Conservation (phyloP, 2,329 filamentous ascomycete genomes). For the Aspergillus luchuensis region DNA sequence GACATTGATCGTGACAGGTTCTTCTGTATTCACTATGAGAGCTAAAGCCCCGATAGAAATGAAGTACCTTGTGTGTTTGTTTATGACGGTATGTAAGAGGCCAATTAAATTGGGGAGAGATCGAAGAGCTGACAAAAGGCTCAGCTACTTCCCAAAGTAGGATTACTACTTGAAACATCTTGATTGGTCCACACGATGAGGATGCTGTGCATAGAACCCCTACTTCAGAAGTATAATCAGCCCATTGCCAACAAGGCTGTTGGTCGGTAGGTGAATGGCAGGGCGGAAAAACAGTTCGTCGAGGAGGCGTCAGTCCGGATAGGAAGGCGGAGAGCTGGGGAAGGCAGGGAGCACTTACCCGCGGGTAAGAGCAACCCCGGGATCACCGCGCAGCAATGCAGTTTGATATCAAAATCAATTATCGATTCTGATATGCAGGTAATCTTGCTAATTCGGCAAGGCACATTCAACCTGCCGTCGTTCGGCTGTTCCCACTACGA, state of each 20-base stretch:
- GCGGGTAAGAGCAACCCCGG: constrained; percentile 7
- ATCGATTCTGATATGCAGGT: constrained; percentile 1
- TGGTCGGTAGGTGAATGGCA: not conserved
- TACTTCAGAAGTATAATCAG: not conserved
- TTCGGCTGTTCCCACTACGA: constrained; percentile 2
- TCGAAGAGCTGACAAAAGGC: not conserved
- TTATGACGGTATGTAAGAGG: not conserved
- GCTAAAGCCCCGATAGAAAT: no score
- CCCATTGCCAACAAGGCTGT: not conserved
- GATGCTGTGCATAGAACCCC: not conserved
- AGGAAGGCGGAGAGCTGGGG: not conserved
- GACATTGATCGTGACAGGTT: not conserved
- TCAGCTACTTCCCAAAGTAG: not conserved
- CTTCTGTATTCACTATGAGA: not conserved
- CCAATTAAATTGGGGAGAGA: no score
- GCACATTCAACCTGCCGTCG: not conserved
- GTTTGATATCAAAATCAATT: not conserved
- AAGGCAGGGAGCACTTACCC: not conserved
- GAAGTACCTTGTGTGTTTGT: no score
- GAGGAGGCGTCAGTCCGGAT: not conserved
- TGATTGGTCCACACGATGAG: not conserved
- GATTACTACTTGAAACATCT: not conserved
- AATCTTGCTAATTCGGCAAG: not conserved
- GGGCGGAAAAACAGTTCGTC: not conserved
- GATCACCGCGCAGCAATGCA: constrained; percentile 3